These are phyloP conservation scores for Penicillium janthinellum DNA, from an alignment of 2,329 filamentous ascomycete species.

Conservation along the genomic window DNA sequence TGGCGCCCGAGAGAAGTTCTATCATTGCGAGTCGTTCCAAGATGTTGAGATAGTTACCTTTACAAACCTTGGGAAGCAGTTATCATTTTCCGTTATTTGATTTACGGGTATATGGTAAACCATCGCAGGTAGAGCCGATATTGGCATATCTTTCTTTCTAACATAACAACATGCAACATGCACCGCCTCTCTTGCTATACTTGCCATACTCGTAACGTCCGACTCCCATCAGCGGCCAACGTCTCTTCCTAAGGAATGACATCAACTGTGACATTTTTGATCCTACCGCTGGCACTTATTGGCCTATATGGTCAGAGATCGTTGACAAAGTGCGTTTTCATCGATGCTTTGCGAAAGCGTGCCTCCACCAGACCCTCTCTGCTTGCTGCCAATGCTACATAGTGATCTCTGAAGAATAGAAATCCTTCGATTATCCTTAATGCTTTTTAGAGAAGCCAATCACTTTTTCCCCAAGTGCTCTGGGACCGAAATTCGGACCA, in stretches of 20 bases:
- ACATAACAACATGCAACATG: too few species aligned
- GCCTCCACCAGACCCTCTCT: background rate
- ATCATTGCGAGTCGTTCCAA: background rate
- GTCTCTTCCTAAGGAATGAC: background rate
- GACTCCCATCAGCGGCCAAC: background rate
- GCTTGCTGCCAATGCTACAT: background rate
- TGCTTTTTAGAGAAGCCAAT: too few species aligned
- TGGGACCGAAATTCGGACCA: too few species aligned
- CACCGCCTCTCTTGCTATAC: background rate
- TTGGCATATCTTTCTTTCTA: too few species aligned
- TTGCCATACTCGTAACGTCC: background rate
- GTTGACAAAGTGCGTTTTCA: background rate
- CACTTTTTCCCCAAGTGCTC: too few species aligned
- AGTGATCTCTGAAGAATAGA: too few species aligned
- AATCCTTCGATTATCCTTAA: too few species aligned
- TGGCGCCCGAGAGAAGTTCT: background rate
- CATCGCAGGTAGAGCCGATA: too few species aligned
- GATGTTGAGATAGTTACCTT: background rate
- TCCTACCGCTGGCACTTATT: background rate
- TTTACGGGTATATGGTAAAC: too few species aligned
- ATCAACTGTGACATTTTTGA: conserved; percentile 4
- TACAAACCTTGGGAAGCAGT: background rate
- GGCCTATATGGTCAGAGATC: conserved; percentile 10
- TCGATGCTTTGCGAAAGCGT: background rate
- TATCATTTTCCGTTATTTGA: too few species aligned